Base-by-base conservation (phyloP, 257 asterid species). In the Echites panduratus region DNA sequence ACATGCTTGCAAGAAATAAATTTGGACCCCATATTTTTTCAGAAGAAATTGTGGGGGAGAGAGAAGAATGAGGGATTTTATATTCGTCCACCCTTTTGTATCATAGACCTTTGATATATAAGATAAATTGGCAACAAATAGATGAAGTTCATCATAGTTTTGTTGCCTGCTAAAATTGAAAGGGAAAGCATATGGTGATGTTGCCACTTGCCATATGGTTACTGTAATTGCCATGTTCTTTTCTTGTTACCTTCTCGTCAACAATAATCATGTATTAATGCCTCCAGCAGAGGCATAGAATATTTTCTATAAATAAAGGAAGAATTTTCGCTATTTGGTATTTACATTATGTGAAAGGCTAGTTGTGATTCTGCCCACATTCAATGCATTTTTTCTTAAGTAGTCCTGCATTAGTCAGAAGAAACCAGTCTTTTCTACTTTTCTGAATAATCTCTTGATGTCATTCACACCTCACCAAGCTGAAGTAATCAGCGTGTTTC, bases 401-500 rank as follows among this genome's bases (percentile, higher is more conserved):
- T n/a, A 10, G 53, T 41, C 70, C 49, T 26, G 27, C 68, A n/a
- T 72, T 58, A 44, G 50, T 71, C 4, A 24, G 13, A 19, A 58
- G 69, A 64, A 0, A 16, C 69, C 48, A 17, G 0, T 64, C 69
- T 29, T 12, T 20, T 12, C 6, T 20, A 40, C 19, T 65, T 27
- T 76, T 53, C 32, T 16, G 14, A 12, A 61, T 13, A 11, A 22
- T 35, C 47, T 47, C 66, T 71, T 56, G 49, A 40, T 50, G 61
- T 17, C 57, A 53, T 75, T 68, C 61, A 68, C 75, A 75, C 90
- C 90, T 90, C 81, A 86, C 96, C 79, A 75, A 93, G 91, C 92
- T 83, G 91, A 86, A 76, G 66, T 79, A 74, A 79, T 79, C 98
- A 95, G 98, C 88, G 89, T 74, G 96, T 94, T 80, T 94, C 97